Base-by-base conservation (phyloP, 1,139 yeast species). In the Scheffersomyces parashehatae region DNA sequence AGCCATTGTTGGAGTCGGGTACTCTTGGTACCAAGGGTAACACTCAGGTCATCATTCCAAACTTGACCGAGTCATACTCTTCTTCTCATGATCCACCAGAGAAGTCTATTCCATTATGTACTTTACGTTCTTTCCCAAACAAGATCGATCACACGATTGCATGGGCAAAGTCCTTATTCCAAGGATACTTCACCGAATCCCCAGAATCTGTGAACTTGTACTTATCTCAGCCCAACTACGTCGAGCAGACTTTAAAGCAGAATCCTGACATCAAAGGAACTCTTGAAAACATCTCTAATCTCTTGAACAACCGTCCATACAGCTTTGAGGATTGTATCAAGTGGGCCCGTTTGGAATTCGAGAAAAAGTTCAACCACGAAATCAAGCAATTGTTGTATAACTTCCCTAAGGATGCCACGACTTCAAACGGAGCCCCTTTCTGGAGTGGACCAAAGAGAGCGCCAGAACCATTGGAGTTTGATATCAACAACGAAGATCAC, bases 391-490 rank as follows among this genome's bases (percentile, higher is more conserved):
- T 93, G 55, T 77, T 95, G 54, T 93, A 81, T 75, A 91, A 91
- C 64, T 95, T 95, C 79, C 99, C 99, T 28, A 81, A 78, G 50
- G 99, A 93, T 68, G 95, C 98, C 5, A 84, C 79, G 43, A 93
- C 97, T 2, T 83, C 96, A 0, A 78, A 79, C 45, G 99, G 99
- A 44, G 91, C 86, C 31, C 95, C 96, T 52, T 93, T 93, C 70
- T 93, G 99, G 99, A 83, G 96, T 24, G 97, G 98, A 48, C 95
- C 98, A 37, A 93, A 93, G 71, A 84, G 99, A 65, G 96, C 97
- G 16, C 99, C 99, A 43, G 81, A 79, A 38, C 90, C 97, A 15
- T 75, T 90, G 50, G 73, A 55, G 13, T 91, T 93, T 63, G 95
- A 90, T 59, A 75, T 85, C 52, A 71, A 81, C 55, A 83, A 90